Evolutionary conservation across 1,139 yeast genomes (phyloP).

Genomic region (Zygoascus sp.): DNA sequence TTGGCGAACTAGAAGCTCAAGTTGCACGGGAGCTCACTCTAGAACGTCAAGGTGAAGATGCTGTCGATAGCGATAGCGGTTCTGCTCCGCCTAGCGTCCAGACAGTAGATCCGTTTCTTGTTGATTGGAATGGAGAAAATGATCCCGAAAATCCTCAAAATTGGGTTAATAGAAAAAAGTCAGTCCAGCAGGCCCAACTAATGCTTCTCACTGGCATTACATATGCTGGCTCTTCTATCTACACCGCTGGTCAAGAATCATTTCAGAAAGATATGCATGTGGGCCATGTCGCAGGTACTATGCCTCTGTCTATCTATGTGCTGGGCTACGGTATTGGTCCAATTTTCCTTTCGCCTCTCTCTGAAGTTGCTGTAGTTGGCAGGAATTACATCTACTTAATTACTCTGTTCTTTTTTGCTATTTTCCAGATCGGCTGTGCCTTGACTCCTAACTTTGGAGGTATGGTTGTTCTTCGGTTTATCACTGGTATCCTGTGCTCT

Average conservation of each 20-base stretch:
- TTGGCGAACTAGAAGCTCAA: background rate
- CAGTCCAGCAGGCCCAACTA: constrained; percentile 40
- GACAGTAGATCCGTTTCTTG: constrained; percentile 22
- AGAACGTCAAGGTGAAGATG: background rate
- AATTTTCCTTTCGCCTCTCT: constrained; percentile 49
- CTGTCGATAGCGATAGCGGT: background rate
- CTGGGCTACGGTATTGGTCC: constrained; percentile 58
- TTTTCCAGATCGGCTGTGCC: constrained; percentile 50
- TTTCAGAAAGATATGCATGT: constrained; percentile 44
- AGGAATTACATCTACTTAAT: constrained; percentile 49
- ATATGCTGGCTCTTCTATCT: constrained; percentile 59
- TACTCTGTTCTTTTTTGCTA: constrained; percentile 50
- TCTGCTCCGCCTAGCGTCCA: background rate
- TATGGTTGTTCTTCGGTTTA: constrained; percentile 61
- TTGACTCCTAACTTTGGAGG: constrained; percentile 47
- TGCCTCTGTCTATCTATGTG: constrained; percentile 54
- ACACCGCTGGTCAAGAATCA: constrained; percentile 50
- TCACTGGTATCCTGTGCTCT: constrained; percentile 74
- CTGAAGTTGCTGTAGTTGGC: constrained; percentile 52
- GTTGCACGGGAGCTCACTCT: background rate
- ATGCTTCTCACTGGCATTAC: constrained; percentile 48
- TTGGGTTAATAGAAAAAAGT: constrained; percentile 45
- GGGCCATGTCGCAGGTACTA: constrained; percentile 41
- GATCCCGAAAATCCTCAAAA: constrained; percentile 59
- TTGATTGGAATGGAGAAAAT: constrained; percentile 46